Evolutionary conservation across 2,329 filamentous ascomycete species (phyloP).

Genomic region (Talaromyces pinophilus): DNA sequence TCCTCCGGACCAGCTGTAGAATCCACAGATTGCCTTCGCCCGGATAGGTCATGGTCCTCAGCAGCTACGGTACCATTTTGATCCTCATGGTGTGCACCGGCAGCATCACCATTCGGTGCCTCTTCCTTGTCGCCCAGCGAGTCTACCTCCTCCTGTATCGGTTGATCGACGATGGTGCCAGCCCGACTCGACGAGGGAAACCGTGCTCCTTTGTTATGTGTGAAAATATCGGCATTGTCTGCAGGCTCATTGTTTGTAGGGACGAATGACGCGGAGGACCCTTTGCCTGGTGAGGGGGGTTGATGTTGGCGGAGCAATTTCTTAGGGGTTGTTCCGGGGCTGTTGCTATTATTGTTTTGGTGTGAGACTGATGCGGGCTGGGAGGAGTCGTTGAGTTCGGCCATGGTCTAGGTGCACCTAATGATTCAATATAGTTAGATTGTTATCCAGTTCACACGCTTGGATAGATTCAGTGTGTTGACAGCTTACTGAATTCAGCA

Average conservation of each 20-base stretch:
- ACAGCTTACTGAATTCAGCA: neutral
- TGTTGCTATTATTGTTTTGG: conserved; percentile 5
- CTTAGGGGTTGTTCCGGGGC: conserved; percentile 17
- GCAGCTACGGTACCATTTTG: neutral
- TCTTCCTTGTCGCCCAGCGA: neutral
- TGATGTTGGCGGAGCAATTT: conserved; percentile 15
- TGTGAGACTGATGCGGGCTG: conserved; percentile 3
- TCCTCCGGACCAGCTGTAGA: conserved; percentile 65
- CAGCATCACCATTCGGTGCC: neutral
- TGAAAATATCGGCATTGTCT: neutral
- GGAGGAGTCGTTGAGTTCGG: conserved; percentile 4
- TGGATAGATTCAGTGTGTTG: neutral
- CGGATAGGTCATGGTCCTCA: conserved; percentile 50
- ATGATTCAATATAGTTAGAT: neutral
- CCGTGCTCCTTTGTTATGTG: neutral
- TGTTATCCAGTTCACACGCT: neutral
- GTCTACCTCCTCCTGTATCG: conserved; percentile 22
- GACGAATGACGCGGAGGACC: neutral
- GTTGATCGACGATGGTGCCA: conserved; percentile 22
- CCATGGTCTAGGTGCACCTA: conserved; percentile 8
- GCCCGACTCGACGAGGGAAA: conserved; percentile 15
- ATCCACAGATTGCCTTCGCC: conserved; percentile 58
- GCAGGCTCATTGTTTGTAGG: conserved; percentile 9
- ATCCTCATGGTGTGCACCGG: neutral
- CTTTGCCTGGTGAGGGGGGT: conserved; percentile 7